These are phyloP conservation scores for Opeltia flavorubescens DNA, from an alignment of 495 filamentous ascomycete species.

Conservation along the genomic window DNA sequence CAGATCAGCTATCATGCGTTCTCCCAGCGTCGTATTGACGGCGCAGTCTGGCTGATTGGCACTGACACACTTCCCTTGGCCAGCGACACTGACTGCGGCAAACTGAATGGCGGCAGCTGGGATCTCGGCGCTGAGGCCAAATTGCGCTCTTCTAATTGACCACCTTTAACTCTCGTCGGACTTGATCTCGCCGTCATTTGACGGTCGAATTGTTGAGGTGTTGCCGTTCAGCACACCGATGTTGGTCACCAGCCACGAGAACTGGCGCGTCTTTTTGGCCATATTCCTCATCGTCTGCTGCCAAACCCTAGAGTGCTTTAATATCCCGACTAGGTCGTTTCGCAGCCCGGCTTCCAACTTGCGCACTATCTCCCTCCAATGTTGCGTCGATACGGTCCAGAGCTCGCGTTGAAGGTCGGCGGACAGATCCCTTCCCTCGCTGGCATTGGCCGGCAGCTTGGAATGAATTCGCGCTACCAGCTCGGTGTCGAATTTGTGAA, in stretches of 20 bases:
- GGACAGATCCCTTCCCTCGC: slow-evolving; percentile 2
- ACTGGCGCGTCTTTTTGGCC: slow-evolving; percentile 9
- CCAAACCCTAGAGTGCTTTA: slow-evolving; percentile 10
- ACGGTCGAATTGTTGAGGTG: slow-evolving; percentile 6
- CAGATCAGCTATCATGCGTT: slow-evolving; percentile 5
- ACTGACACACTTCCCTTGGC: slow-evolving; percentile 9
- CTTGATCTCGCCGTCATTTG: neutral
- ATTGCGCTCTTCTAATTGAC: slow-evolving; percentile 12
- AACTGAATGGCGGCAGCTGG: slow-evolving; percentile 13
- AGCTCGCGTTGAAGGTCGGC: slow-evolving; percentile 1
- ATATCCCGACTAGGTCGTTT: slow-evolving; percentile 11
- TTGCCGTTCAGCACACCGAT: slow-evolving; percentile 11
- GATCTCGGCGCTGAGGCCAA: slow-evolving; percentile 14
- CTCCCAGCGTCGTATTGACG: slow-evolving; percentile 8
- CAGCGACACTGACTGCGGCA: slow-evolving; percentile 10
- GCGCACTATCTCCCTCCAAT: slow-evolving; percentile 1
- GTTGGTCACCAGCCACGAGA: slow-evolving; percentile 13
- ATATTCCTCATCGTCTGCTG: slow-evolving; percentile 7
- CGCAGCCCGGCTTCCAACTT: slow-evolving; percentile 7
- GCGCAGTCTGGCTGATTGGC: slow-evolving; percentile 13
- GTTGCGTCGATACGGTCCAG: neutral
- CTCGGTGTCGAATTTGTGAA: slow-evolving; percentile 1
- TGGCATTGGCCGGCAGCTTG: slow-evolving; percentile 2
- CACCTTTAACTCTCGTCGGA: slow-evolving; percentile 4
- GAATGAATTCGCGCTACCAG: slow-evolving; percentile 1